These are phyloP conservation scores for Thalassiosira exigua DNA, from an alignment of 352 stramenopile genomes.

Conservation along the genomic window DNA sequence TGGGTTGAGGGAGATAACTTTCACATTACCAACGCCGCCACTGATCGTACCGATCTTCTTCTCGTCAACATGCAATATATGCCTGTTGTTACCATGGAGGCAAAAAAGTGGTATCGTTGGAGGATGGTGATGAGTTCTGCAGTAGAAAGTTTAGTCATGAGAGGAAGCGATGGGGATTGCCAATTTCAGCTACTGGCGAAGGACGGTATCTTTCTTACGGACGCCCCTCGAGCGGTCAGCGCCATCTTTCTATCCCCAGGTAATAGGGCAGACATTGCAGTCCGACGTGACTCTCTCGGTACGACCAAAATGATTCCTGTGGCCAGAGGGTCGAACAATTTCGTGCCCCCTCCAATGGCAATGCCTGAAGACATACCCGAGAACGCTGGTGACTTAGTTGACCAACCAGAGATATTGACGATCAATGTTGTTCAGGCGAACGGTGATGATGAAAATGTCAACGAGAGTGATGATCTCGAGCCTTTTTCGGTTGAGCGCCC, in stretches of 20 bases:
- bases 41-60: background rate
- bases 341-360: no score
- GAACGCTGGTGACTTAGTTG: no score
- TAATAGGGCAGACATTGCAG: background rate
- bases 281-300: background rate
- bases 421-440: no score
- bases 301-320: no score
- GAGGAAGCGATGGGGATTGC: background rate
- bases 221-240: background rate
- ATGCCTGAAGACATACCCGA: no score
- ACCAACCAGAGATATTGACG: no score
- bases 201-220: conserved; percentile 4
- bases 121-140: no score
- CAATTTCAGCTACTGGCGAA: conserved; percentile 2
- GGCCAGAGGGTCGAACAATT: no score
- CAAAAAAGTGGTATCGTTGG: background rate
- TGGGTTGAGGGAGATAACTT: conserved; percentile 7
- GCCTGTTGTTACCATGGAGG: conserved; percentile 3
- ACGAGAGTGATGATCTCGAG: no score
- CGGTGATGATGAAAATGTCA: no score
- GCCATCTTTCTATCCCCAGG: conserved; percentile 4
- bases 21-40: background rate
- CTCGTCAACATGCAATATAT: conserved; percentile 7
- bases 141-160: background rate
- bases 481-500: background rate